A percentile compares a stretch with the other conserved stretches of the same genome.
Conservation (phyloP, 371 early-diverging fungal species). For the Lichtheimia corymbifera region DNA sequence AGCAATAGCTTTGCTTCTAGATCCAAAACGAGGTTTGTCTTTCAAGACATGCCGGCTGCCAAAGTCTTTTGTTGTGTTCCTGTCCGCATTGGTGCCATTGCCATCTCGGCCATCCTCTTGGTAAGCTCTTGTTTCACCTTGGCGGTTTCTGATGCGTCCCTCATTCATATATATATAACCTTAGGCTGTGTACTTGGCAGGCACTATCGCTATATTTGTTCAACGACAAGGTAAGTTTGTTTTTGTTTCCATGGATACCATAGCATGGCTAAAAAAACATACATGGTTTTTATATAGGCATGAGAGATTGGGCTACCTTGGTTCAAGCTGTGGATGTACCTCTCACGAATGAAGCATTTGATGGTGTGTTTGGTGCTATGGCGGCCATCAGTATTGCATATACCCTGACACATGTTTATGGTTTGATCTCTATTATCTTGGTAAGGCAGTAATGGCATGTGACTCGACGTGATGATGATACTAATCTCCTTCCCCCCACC, state of each 20-base stretch:
- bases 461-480: background rate
- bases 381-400: slow-evolving; percentile 20
- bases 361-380: slow-evolving; percentile 27
- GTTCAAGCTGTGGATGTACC: slow-evolving; percentile 23
- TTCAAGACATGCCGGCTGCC: slow-evolving; percentile 7
- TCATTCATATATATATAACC: background rate
- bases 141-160: background rate
- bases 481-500: background rate
- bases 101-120: slow-evolving; percentile 22
- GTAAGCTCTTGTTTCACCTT: slow-evolving; percentile 11
- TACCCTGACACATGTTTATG: slow-evolving; percentile 18
- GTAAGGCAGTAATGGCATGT: slow-evolving; percentile 15
- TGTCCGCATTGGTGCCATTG: slow-evolving; percentile 24
- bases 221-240: slow-evolving; percentile 15
- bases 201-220: slow-evolving; percentile 18
- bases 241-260: background rate
- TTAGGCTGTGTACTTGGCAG: slow-evolving; percentile 16
- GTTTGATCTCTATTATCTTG: slow-evolving; percentile 18
- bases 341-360: slow-evolving; percentile 28
- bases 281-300: slow-evolving; percentile 11
- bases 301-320: slow-evolving; percentile 26
- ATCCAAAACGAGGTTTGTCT: too few relatives aligned
- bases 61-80: slow-evolving; percentile 35
- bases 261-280: background rate
- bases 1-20: too few relatives aligned